These are phyloP conservation scores for Sporothrix brasiliensis DNA, from an alignment of 2,329 filamentous ascomycete genomes.

Conservation along the genomic window DNA sequence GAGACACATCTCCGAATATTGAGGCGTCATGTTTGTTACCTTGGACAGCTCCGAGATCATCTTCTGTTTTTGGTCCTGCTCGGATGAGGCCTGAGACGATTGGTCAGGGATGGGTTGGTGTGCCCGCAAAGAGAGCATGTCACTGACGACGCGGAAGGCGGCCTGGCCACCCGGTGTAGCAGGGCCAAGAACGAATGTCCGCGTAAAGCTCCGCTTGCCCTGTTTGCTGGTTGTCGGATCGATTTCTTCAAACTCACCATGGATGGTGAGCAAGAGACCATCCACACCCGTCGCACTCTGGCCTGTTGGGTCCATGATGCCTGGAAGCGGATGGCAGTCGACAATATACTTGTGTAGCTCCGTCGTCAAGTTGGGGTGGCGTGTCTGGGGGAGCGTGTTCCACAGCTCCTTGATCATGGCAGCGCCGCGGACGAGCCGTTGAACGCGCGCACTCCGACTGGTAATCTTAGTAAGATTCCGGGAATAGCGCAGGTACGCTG, in stretches of 20 bases:
- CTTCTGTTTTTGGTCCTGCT: slow-evolving; percentile 60
- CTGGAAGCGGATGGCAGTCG: slow-evolving; percentile 75
- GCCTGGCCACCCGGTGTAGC: slow-evolving; percentile 63
- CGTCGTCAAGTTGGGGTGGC: slow-evolving; percentile 70
- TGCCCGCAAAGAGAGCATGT: slow-evolving; percentile 73
- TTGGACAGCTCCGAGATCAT: slow-evolving; percentile 75
- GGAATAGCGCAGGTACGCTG: slow-evolving; percentile 73
- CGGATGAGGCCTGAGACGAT: slow-evolving; percentile 37
- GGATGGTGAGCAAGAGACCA: slow-evolving; percentile 76
- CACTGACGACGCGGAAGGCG: slow-evolving; percentile 74
- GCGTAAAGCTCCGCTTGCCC: slow-evolving; percentile 76
- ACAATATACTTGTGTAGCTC: slow-evolving; percentile 76
- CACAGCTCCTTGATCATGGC: slow-evolving; percentile 69
- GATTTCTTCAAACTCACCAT: slow-evolving; percentile 81
- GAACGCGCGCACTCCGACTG: slow-evolving; percentile 57
- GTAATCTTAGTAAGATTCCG: slow-evolving; percentile 75
- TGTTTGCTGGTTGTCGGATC: slow-evolving; percentile 59
- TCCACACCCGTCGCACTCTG: slow-evolving; percentile 69
- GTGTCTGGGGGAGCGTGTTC: slow-evolving; percentile 70
- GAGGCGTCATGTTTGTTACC: slow-evolving; percentile 76
- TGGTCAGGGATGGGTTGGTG: slow-evolving; percentile 58
- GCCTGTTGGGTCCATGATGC: slow-evolving; percentile 69
- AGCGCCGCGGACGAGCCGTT: slow-evolving; percentile 67
- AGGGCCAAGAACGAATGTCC: slow-evolving; percentile 77
- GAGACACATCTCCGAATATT: slow-evolving; percentile 81